Base-by-base conservation (phyloP, 2,329 filamentous ascomycete species). In the Fusarium decemcellulare region DNA sequence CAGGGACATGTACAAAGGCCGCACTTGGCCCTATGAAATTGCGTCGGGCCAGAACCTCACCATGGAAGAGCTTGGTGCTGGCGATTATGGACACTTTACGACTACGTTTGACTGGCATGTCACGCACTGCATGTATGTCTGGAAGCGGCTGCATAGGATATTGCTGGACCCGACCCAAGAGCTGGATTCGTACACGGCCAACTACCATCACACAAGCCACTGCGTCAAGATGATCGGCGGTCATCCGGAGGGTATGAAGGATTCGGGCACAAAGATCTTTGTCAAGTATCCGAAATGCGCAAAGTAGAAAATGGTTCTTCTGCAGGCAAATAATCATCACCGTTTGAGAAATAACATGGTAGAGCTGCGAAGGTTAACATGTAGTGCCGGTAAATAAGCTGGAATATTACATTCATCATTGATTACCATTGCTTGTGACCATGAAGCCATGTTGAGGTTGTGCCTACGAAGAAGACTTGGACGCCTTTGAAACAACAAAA, bases 271-370 rank as follows among this genome's bases (percentile, higher is more conserved):
- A 23, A 59, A 59, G 29, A 42, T 59, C 8, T 59, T 59, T 46
- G 48, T 59, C n/a, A 59, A 59, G 11, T 59, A 59, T 59, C 44
- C 57, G 5, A 59, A 59, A n/a, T 59, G 57, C 12, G 47, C 57
- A 7, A 53, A 53, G 16, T 59, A 53, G 32, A 9, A n/a, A 9
- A 4, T 27, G 15, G 18, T 6, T n/a, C 15, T n/a, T 52, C 4
- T 12, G 9, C 29, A 34, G 34, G 29, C 16, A 5, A 18, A 48
- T 36, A 48, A 16, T 16, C 11, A 10, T 16, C 6, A 5, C 16
- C 23, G 30, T 3, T 42, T 42, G 8, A 42, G 15, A n/a, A 43
- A 43, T 43, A 27, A 12, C 40, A 10, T 27, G 18, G 39, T 16
- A 42, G 39, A 42, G 39, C 18, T 16, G 39, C 8, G 16, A 12